Evolutionary conservation across 2,329 filamentous ascomycete species (phyloP).

Genomic region (Trichoderma asperellum): DNA sequence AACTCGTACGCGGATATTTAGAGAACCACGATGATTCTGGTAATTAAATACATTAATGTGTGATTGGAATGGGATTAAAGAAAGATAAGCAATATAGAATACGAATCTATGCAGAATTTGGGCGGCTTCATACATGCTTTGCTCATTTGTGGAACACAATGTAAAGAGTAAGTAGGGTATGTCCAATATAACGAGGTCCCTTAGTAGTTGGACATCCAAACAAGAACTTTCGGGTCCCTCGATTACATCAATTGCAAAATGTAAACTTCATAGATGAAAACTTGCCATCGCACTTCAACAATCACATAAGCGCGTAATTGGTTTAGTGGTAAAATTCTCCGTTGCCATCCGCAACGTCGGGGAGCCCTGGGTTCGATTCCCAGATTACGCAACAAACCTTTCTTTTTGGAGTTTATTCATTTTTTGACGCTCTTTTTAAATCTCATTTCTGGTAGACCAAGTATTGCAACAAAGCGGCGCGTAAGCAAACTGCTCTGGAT

Average conservation of each 20-base stretch:
- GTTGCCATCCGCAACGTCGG: slow-evolving; percentile 30
- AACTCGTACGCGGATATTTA: background rate
- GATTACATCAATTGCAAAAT: background rate
- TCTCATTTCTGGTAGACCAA: too few relatives aligned
- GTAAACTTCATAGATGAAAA: background rate
- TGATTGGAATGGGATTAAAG: background rate
- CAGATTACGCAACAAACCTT: slow-evolving; percentile 26
- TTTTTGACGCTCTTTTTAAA: background rate
- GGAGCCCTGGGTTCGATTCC: slow-evolving; percentile 31
- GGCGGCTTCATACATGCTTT: background rate
- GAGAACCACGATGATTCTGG: background rate
- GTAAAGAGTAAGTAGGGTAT: background rate
- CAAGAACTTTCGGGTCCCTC: background rate
- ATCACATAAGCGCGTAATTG: slow-evolving; percentile 21
- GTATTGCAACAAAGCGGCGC: background rate
- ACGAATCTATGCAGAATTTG: background rate
- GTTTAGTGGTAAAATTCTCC: slow-evolving; percentile 31
- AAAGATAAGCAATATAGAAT: background rate
- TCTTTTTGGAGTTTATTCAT: slow-evolving; percentile 27
- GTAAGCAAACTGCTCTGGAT: background rate
- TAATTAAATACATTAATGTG: background rate
- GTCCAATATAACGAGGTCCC: background rate
- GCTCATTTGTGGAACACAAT: background rate
- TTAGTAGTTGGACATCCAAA: background rate
- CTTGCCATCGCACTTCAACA: background rate